Evolutionary conservation across 441 rosid genomes (phyloP).

Genomic region (Euphorbia schlechtendalii): DNA sequence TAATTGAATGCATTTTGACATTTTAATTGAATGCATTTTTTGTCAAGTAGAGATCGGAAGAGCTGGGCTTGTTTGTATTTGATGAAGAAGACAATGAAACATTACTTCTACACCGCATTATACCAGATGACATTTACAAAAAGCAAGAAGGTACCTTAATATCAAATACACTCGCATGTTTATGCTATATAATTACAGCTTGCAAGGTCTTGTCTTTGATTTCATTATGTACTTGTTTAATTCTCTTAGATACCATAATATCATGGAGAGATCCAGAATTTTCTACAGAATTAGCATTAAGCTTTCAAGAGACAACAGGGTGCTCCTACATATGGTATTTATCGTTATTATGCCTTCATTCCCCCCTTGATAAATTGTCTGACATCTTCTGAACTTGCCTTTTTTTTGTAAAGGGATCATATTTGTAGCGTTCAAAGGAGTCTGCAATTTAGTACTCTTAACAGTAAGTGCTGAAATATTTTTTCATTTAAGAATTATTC

Average conservation of each 20-base stretch:
- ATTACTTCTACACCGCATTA: constrained; percentile 82
- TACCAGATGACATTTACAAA: constrained; percentile 81
- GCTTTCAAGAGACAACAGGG: constrained; percentile 96
- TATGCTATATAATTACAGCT: background rate
- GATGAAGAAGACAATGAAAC: constrained; percentile 95
- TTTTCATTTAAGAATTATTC: background rate
- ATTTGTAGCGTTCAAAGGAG: constrained; percentile 78
- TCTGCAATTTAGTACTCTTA: constrained; percentile 71
- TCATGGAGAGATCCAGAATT: constrained; percentile 97
- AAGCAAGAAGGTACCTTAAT: constrained; percentile 86
- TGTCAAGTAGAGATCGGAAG: constrained; percentile 76
- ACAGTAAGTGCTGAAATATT: constrained; percentile 51
- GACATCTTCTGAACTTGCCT: constrained; percentile 11
- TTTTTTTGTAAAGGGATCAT: constrained; percentile 60
- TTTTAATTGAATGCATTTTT: constrained; percentile 19
- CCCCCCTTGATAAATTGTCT: constrained; percentile 10
- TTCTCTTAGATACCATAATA: constrained; percentile 77
- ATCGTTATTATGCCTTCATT: constrained; percentile 10
- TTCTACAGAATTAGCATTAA: constrained; percentile 89
- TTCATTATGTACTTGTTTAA: constrained; percentile 15
- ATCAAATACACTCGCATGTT: too few species aligned
- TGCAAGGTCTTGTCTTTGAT: constrained; percentile 5
- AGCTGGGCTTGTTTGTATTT: constrained; percentile 69
- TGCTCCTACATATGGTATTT: constrained; percentile 91
- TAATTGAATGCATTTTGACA: constrained; percentile 14